phyloP scores from a whole-genome alignment of 495 filamentous ascomycete species.

The Barbatosphaeria neglecta region DNA sequence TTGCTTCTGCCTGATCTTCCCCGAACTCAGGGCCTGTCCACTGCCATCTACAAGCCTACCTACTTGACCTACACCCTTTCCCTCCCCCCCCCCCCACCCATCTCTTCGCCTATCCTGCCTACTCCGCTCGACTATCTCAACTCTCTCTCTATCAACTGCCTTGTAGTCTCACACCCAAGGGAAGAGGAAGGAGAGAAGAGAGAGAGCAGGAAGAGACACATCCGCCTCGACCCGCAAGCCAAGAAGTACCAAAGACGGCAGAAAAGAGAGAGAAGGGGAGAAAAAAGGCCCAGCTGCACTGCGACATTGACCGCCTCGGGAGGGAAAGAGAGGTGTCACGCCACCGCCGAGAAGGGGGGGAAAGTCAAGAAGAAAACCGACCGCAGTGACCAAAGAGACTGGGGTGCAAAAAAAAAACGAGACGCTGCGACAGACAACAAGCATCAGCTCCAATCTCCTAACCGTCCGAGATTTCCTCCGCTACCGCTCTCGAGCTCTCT shows the following conservation, averaged over 20 bases:
- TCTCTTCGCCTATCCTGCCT: not conserved
- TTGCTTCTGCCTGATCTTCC: too few relatives aligned
- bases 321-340: not conserved
- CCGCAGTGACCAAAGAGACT: not conserved
- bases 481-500: not conserved
- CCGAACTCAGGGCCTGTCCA: too few relatives aligned
- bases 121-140: too few relatives aligned
- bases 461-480: too few relatives aligned
- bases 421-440: not conserved
- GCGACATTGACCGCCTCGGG: not conserved
- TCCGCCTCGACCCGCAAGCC: not conserved
- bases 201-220: conserved; percentile 8
- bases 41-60: too few relatives aligned
- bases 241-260: conserved; percentile 7
- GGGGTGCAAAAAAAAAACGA: not conserved
- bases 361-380: not conserved
- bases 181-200: conserved; percentile 7
- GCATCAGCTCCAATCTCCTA: too few relatives aligned
- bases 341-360: too few relatives aligned
- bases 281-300: not conserved
- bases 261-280: too few relatives aligned
- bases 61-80: too few relatives aligned
- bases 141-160: too few relatives aligned
- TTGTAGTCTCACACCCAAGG: not conserved
- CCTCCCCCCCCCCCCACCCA: not conserved